phyloP scores from a whole-genome alignment of 1,284 basidiomycete genomes.

The Dichomitus squalens region DNA sequence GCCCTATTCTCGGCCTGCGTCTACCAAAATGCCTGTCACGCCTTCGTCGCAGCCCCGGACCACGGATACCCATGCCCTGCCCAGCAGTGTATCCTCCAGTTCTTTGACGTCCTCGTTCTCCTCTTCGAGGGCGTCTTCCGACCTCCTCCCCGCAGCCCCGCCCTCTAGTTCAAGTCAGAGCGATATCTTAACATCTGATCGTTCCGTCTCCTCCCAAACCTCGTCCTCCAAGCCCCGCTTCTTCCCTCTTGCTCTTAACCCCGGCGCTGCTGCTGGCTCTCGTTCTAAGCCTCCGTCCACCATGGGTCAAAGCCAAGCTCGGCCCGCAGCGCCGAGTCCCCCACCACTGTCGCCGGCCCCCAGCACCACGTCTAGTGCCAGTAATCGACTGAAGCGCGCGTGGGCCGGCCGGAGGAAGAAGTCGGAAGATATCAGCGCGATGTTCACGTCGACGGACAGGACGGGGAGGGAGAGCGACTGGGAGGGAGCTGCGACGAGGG shows the following conservation, averaged over 20 bases:
- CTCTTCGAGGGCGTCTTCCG: conserved; percentile 38
- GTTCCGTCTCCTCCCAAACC: conserved; percentile 34
- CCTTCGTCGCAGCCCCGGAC: conserved; percentile 28
- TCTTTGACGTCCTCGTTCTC: conserved; percentile 47
- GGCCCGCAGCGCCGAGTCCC: conserved; percentile 20
- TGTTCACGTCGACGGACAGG: conserved; percentile 29
- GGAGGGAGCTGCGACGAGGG: conserved; percentile 28
- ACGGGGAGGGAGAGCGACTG: conserved; percentile 34
- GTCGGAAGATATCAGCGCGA: conserved; percentile 47
- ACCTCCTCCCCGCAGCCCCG: conserved; percentile 38
- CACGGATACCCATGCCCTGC: conserved; percentile 34
- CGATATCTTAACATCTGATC: conserved; percentile 46
- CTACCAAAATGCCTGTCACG: conserved; percentile 26
- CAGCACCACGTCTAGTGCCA: conserved; percentile 44
- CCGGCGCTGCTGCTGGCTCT: conserved; percentile 20
- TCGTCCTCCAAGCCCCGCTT: conserved; percentile 40
- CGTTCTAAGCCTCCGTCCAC: conserved; percentile 24
- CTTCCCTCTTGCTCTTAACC: conserved; percentile 40
- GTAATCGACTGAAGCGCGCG: conserved; percentile 62
- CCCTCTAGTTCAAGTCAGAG: conserved; percentile 41
- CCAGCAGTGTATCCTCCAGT: conserved; percentile 40
- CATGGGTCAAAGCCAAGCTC: conserved; percentile 32
- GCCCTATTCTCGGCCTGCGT: conserved; percentile 24
- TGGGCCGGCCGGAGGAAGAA: conserved; percentile 66
- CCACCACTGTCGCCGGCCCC: conserved; percentile 28